Evolutionary conservation across 495 filamentous ascomycete genomes (phyloP).

Genomic region (Neurospora sublineolata): DNA sequence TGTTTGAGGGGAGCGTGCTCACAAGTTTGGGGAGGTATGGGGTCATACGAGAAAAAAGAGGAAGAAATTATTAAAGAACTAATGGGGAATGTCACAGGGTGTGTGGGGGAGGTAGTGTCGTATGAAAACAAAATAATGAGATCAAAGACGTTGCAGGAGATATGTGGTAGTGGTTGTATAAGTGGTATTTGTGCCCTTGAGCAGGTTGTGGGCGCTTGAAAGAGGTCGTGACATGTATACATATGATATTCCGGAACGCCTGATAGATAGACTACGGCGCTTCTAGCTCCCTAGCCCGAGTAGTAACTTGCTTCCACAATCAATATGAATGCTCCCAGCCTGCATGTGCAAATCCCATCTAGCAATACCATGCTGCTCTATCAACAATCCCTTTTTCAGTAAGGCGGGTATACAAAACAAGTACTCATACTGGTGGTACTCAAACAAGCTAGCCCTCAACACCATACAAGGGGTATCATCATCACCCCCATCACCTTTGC

Average conservation of each 20-base stretch:
- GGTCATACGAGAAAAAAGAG: not conserved
- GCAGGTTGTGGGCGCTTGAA: not conserved
- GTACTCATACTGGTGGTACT: not conserved
- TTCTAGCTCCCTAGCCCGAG: not conserved
- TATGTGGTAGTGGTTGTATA: not conserved
- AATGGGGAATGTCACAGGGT: not conserved
- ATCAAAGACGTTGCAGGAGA: not conserved
- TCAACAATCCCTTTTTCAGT: not conserved
- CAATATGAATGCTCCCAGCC: not conserved
- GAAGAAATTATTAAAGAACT: not conserved
- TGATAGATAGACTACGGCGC: not conserved
- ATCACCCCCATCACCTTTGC: constrained; percentile 3
- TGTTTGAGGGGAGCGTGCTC: not conserved
- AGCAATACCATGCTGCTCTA: not conserved
- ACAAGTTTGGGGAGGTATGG: too few relatives aligned
- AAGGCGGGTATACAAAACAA: not conserved
- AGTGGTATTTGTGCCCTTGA: not conserved
- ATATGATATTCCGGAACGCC: not conserved
- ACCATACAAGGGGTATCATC: not conserved
- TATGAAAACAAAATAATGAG: not conserved
- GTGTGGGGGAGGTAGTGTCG: not conserved
- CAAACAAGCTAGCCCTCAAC: not conserved
- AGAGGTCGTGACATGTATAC: not conserved
- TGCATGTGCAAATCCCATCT: not conserved
- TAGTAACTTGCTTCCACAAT: not conserved